Percentiles rank a stretch among this genome's conserved stretches.
phyloP scores from a whole-genome alignment of 2,329 filamentous ascomycete species.

The Fusarium coffeatum region DNA sequence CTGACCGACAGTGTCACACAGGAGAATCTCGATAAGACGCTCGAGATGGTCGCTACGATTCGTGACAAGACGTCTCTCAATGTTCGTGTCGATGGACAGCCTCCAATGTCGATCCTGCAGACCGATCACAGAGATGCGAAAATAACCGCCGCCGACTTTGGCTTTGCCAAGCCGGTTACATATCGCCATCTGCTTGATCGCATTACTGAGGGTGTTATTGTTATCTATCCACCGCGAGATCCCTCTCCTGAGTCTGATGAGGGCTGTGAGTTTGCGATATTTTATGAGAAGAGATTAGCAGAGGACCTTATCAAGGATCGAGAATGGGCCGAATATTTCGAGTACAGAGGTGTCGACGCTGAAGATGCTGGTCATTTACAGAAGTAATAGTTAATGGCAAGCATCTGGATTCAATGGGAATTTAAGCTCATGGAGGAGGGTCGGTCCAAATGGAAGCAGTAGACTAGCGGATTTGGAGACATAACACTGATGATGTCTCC shows the following conservation, averaged over 20 bases:
- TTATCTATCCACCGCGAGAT: slow-evolving; percentile 50
- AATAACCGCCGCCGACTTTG: slow-evolving; percentile 50
- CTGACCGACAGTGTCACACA: slow-evolving; percentile 52
- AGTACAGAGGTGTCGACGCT: slow-evolving; percentile 52
- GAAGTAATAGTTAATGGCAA: neutral
- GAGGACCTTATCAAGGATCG: slow-evolving; percentile 49
- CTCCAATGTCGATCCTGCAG: slow-evolving; percentile 51
- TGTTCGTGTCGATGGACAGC: slow-evolving; percentile 50
- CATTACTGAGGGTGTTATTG: slow-evolving; percentile 45
- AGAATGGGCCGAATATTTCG: slow-evolving; percentile 53
- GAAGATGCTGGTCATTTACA: slow-evolving; percentile 5
- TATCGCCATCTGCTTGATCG: slow-evolving; percentile 51
- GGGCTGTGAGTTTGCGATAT: slow-evolving; percentile 51
- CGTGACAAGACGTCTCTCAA: slow-evolving; percentile 53
- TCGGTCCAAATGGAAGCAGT: neutral
- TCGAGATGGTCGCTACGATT: slow-evolving; percentile 50
- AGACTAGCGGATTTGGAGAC: neutral
- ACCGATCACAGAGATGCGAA: slow-evolving; percentile 53
- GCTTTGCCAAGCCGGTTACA: slow-evolving; percentile 50
- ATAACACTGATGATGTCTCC: fast-evolving
- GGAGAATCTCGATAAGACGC: slow-evolving; percentile 46
- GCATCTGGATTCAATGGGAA: fast-evolving
- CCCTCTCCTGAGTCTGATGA: slow-evolving; percentile 48
- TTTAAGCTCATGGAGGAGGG: neutral
- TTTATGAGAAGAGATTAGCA: slow-evolving; percentile 51